Base-by-base conservation (phyloP, 1,284 basidiomycete genomes). In the Trametes sp. region DNA sequence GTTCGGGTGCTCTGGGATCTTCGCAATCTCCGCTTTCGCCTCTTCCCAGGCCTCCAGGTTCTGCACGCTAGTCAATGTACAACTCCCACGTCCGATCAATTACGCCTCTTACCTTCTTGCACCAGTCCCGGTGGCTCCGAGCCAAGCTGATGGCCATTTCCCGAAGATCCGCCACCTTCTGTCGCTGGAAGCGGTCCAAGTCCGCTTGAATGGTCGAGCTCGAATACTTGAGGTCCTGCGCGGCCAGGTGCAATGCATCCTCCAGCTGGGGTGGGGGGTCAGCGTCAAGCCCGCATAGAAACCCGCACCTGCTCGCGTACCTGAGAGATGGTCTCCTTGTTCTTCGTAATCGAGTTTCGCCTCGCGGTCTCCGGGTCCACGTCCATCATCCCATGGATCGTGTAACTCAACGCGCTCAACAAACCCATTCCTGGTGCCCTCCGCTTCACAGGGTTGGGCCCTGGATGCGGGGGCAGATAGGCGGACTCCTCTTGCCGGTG, bases 1-100 rank as follows among this genome's bases (percentile, higher is more conserved):
- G 74, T 96, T 97, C 38, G 93, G 94, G 76, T 97, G 95, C 66
- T 90, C 87, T 52, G 94, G 90, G 74, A 99, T 95, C 74, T 89
- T 90, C 51, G 88, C 87, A 67, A 98, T 93, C 72, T 96, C 95
- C 66, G 85, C 86, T 82, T 95, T 95, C 11, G 95, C 97, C 70
- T 95, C 94, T 78, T 98, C 91, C 97, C 97, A 99, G 58, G 92
- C 93, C 73, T 97, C 93, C 60, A 98, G 82, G 77, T 98, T 98
- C 95, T 98, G 72, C 51, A 55, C 62, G 49, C 35, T n/a, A n/a
- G 23, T 33, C 44, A 35, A 26, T 29, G 6, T 8, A 57, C 33
- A 55, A 49, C 54, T 24, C 16, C 8, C 38, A 23, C 19, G 48
- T 44, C 24, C 26, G 6, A 26, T 29, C 33, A 14, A 9, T 14